Conservation (phyloP, 139 green algal species). For the Chlamydomonas asymmetrica region DNA sequence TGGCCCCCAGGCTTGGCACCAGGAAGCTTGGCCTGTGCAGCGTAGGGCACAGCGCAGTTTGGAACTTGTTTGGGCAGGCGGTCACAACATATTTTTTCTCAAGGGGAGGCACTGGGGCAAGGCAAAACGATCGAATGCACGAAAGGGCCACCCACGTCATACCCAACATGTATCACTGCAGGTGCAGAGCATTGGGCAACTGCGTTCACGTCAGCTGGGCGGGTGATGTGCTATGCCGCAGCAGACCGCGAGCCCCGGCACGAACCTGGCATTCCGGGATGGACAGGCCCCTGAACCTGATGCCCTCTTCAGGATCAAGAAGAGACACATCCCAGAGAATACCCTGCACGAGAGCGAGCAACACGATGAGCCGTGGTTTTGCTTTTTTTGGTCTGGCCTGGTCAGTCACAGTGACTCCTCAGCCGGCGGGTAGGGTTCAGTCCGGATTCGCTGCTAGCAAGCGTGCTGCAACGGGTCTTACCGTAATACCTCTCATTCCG, state of each 20-base stretch:
- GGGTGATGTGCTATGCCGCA: too few relatives aligned
- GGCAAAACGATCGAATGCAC: too few relatives aligned
- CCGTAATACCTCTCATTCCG: conserved; percentile 96
- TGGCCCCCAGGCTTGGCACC: conserved; percentile 71
- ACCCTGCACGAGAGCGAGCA: conserved; percentile 50
- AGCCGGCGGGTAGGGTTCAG: too few relatives aligned
- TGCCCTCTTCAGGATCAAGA: conserved; percentile 95
- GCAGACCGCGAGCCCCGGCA: too few relatives aligned
- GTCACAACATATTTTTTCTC: too few relatives aligned
- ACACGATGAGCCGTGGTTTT: neutral
- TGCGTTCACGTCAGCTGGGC: neutral
- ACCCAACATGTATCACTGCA: neutral
- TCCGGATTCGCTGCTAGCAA: neutral
- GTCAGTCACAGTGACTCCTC: too few relatives aligned
- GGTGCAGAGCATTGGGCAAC: neutral
- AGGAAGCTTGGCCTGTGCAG: conserved; percentile 79
- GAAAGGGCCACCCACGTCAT: too few relatives aligned
- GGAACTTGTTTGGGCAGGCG: too few relatives aligned
- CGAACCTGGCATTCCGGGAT: conserved; percentile 94
- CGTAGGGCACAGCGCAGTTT: too few relatives aligned
- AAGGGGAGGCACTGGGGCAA: too few relatives aligned
- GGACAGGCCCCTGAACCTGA: conserved; percentile 91
- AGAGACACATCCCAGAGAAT: conserved; percentile 98
- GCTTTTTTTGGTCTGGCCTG: too few relatives aligned
- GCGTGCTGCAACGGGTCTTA: conserved; percentile 26